A percentile compares a stretch with the other conserved stretches of the same genome.
Conservation (phyloP, 371 early-diverging fungal species). For the Saksenaea vasiformis region DNA sequence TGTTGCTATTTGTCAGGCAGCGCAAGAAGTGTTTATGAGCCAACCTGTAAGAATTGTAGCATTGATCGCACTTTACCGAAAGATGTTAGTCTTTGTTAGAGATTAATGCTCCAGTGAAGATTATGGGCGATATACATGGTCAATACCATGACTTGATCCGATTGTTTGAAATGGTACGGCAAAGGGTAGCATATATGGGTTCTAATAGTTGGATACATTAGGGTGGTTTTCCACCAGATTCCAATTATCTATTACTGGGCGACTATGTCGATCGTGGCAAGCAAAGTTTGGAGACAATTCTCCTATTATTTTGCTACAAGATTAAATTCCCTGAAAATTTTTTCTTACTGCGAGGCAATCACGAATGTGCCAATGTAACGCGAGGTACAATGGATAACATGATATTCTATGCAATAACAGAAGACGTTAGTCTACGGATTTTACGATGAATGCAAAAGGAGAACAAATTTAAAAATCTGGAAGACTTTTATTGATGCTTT, state of each 20-base stretch:
- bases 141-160: conserved; percentile 92
- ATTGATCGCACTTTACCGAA: not conserved
- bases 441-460: conserved; percentile 98
- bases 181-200: not conserved
- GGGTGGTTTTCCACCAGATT: conserved; percentile 85
- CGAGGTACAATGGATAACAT: conserved; percentile 59
- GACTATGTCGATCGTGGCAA: conserved; percentile 98
- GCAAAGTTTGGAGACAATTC: conserved; percentile 93
- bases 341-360: conserved; percentile 95
- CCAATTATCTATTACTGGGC: conserved; percentile 92
- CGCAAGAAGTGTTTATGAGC: conserved; percentile 88
- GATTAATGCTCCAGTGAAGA: conserved; percentile 93
- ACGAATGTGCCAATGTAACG: conserved; percentile 97
- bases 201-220: not conserved
- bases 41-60: conserved; percentile 69
- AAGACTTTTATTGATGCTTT: conserved; percentile 98
- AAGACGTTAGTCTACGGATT: conserved; percentile 86
- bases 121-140: conserved; percentile 96
- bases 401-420: not conserved
- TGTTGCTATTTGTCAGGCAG: conserved; percentile 83
- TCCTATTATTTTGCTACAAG: conserved; percentile 92
- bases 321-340: conserved; percentile 96
- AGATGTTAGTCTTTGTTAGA: conserved; percentile 78
- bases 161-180: conserved; percentile 77
- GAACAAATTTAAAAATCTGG: conserved; percentile 95